Evolutionary conservation across 257 asterid species (phyloP), one percentile per base, ranked within the genome.

Genomic region (Solanum tacnaense): DNA sequence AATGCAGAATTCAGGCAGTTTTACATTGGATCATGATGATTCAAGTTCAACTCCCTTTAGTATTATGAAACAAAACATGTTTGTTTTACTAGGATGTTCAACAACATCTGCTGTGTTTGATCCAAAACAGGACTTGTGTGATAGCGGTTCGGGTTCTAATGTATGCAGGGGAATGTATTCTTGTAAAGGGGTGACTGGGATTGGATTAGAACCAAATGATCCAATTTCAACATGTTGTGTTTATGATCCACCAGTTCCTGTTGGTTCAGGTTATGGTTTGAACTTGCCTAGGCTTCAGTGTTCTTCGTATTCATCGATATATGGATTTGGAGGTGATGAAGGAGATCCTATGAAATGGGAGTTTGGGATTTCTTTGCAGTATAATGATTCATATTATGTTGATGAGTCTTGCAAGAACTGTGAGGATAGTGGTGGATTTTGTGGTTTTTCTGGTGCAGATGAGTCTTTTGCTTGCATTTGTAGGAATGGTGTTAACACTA

Each of bases 331-430:
- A 2, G 98, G 96, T 76, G 92, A 90, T 60, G 95, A 95, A 86
- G 98, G 96, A 13, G 90, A 95, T 82, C 98, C 98, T 2, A 90
- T 91, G 96, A 95, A 92, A 88, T 95, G 98, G 98, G 91, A 95
- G 46, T 95, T 91, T 86, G 96, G 96, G 89, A 89, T 95, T 23
- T 86, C 92, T 32, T 84, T 95, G 94, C 84, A 88, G 88, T 93
- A 74, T 68, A 92, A 92, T 81, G 81, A 88, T 71, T 89, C 94
- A 5, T 91, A 91, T 74, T 60, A 72, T 23, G 84, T 82, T 44
- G 87, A 88, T 35, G 90, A 82, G 23, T 49, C 88, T 0, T 94
- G 98, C 89, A 91, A 87, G 94, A 94, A 93, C 52, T 95, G 96
- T 87, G 94, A 94, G 89, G 96, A 95, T 27, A 94, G 95, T 85